Conservation (phyloP, 345 rosid genomes). For the Laguncularia racemosa region DNA sequence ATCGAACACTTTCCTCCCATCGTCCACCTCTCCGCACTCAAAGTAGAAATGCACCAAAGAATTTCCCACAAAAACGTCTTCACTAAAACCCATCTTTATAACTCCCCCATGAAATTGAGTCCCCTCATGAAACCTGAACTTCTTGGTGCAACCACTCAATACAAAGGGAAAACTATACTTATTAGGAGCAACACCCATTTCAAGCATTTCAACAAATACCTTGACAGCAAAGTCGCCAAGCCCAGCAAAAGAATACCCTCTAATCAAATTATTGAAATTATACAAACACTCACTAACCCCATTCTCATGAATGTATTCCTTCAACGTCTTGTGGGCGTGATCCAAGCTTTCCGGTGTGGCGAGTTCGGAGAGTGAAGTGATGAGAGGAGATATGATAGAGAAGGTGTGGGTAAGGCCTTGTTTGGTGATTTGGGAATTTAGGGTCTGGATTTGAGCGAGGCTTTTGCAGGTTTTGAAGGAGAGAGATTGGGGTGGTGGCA, state of each 20-base stretch:
- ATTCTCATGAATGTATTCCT: slow-evolving; percentile 21
- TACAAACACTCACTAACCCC: slow-evolving; percentile 28
- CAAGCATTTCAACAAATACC: slow-evolving; percentile 31
- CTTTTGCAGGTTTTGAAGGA: slow-evolving; percentile 29
- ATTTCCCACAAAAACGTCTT: slow-evolving; percentile 41
- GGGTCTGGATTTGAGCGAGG: slow-evolving; percentile 29
- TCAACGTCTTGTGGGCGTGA: slow-evolving; percentile 39
- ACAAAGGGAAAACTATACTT: slow-evolving; percentile 54
- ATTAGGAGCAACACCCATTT: slow-evolving; percentile 37
- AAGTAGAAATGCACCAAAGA: slow-evolving; percentile 54
- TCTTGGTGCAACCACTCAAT: slow-evolving; percentile 50
- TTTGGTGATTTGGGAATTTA: slow-evolving; percentile 30
- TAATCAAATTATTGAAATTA: slow-evolving; percentile 49
- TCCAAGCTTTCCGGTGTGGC: slow-evolving; percentile 42
- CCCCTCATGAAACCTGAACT: slow-evolving; percentile 26
- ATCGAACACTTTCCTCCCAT: slow-evolving; percentile 48
- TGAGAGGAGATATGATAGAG: slow-evolving; percentile 23
- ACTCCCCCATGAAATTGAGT: slow-evolving; percentile 51
- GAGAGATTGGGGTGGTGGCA: too few relatives aligned
- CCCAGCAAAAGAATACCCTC: slow-evolving; percentile 43
- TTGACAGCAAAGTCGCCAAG: slow-evolving; percentile 31
- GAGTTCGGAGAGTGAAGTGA: slow-evolving; percentile 37
- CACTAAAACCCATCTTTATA: slow-evolving; percentile 34
- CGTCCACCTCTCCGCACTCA: slow-evolving; percentile 38
- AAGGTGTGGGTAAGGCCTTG: slow-evolving; percentile 19